Evolutionary conservation across 1,284 basidiomycete genomes (phyloP), one percentile per base, ranked within the genome.

Genomic region (Heterobasidion irregulare): DNA sequence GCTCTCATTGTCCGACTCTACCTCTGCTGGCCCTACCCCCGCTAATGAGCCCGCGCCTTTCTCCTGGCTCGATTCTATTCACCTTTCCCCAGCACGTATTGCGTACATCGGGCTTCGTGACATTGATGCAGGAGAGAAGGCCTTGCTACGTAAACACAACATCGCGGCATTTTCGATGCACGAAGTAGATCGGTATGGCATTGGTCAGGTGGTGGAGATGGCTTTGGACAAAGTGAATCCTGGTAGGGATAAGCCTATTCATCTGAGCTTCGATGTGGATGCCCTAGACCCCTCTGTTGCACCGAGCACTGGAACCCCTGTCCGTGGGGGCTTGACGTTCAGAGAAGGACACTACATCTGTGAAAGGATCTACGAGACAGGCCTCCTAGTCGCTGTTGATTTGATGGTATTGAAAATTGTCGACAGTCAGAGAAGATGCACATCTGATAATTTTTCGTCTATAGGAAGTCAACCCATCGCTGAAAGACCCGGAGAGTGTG

Each of bases 141-240:
- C 78, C 61, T 91, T 99, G 63, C 78, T 99, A 57, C 84, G 79
- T 63, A 84, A 96, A 64, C 79, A 93, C 70, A 84, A 81, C 56
- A 98, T 99, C 79, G 94, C 92, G 70, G 90, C 88, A 9, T 99
- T 92, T 77, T 91, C 88, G 59, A 99, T 99, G 97, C 94, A 98
- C 74, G 93, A 99, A 61, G 89, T 99, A 54, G 97, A 99, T 75
- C 92, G 86, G 73, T 90, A 93, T 66, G 97, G 97, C 50, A 99
- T 99, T 61, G 96, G 93, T 33, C 84, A 85, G 65, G 92, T 98
- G 56, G 87, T 98, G 56, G 92, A 98, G 67, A 91, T 95, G 91
- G 97, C 95, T 36, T 75, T 99, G 59, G 91, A 97, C 68, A 82
- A 93, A 69, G 87, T 99, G 64, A 98, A 97, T 72, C 92, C 92